Evolutionary conservation across 1,284 basidiomycete genomes (phyloP).

Genomic region (Papiliotrema laurentii): DNA sequence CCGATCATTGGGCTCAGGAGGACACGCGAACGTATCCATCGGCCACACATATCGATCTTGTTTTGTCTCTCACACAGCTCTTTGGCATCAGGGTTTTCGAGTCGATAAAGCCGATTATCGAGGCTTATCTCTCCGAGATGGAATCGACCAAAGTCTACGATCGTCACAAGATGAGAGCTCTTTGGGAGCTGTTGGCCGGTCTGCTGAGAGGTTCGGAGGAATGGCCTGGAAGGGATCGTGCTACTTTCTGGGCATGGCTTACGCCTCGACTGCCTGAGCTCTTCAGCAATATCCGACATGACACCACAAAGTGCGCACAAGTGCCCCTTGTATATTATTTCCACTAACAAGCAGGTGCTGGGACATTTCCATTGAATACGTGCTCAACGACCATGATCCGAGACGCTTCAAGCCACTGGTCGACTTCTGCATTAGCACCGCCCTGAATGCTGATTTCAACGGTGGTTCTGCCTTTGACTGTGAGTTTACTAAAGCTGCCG

Average conservation of each 20-base stretch:
- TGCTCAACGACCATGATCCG: slow-evolving; percentile 74
- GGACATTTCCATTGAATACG: slow-evolving; percentile 53
- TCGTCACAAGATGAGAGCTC: slow-evolving; percentile 87
- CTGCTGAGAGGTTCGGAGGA: slow-evolving; percentile 78
- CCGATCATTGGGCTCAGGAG: slow-evolving; percentile 46
- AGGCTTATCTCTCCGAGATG: slow-evolving; percentile 38
- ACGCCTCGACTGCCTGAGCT: slow-evolving; percentile 64
- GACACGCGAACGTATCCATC: slow-evolving; percentile 45
- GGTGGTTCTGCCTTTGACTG: slow-evolving; percentile 70
- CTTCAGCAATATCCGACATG: slow-evolving; percentile 74
- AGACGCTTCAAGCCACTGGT: slow-evolving; percentile 73
- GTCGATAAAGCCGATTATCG: slow-evolving; percentile 35
- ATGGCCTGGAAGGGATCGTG: slow-evolving; percentile 65
- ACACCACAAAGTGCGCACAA: slow-evolving; percentile 65
- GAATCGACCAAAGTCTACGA: slow-evolving; percentile 52
- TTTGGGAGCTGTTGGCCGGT: slow-evolving; percentile 79
- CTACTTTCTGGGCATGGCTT: slow-evolving; percentile 77
- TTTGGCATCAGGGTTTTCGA: slow-evolving; percentile 34
- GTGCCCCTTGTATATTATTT: slow-evolving; percentile 33
- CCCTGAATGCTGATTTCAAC: slow-evolving; percentile 73
- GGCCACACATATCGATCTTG: slow-evolving; percentile 49
- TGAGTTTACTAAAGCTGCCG: slow-evolving; percentile 49
- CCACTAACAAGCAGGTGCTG: slow-evolving; percentile 31
- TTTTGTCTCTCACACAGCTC: slow-evolving; percentile 53
- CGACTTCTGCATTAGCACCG: slow-evolving; percentile 63